A percentile compares a stretch with the other conserved stretches of the same genome.
Evolutionary conservation across 169 alveolate species (phyloP).

Genomic region (Cytauxzoon felis): DNA sequence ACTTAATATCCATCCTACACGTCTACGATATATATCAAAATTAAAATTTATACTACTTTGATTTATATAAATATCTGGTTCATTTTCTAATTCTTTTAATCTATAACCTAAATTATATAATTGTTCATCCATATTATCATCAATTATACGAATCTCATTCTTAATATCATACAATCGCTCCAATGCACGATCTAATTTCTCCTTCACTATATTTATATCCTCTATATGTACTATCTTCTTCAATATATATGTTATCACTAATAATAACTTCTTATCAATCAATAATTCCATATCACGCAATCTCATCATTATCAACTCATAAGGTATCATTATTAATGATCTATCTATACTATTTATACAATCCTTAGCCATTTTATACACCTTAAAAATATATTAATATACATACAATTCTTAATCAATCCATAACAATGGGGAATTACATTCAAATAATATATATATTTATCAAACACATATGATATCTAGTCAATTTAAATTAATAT

Average conservation of each 20-base stretch:
- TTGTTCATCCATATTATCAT: slow-evolving; percentile 2
- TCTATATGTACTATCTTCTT: slow-evolving; percentile 21
- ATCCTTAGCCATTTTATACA: too few species aligned
- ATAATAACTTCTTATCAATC: slow-evolving; percentile 47
- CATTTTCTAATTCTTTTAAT: slow-evolving; percentile 10
- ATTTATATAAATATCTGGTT: slow-evolving; percentile 10
- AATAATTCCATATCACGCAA: slow-evolving; percentile 27
- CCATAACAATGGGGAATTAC: too few species aligned
- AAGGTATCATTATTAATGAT: slow-evolving; percentile 24
- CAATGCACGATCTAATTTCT: slow-evolving; percentile 42
- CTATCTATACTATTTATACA: slow-evolving; percentile 30
- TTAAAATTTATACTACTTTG: background rate
- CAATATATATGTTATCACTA: slow-evolving; percentile 39
- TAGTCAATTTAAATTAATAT: too few species aligned
- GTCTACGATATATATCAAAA: slow-evolving; percentile 42
- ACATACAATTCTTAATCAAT: too few species aligned
- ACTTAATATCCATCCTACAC: slow-evolving; percentile 52
- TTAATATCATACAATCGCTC: slow-evolving; percentile 33
- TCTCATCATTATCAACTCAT: background rate
- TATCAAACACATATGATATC: too few species aligned
- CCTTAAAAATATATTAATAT: too few species aligned
- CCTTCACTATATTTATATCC: background rate
- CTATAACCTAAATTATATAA: slow-evolving; percentile 12
- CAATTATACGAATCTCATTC: slow-evolving; percentile 5
- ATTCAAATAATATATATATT: too few species aligned